A percentile compares a stretch with the other conserved stretches of the same genome.
These are phyloP conservation scores for Cladosporium oxysporum DNA, from an alignment of 2,329 filamentous ascomycete species.

Conservation along the genomic window DNA sequence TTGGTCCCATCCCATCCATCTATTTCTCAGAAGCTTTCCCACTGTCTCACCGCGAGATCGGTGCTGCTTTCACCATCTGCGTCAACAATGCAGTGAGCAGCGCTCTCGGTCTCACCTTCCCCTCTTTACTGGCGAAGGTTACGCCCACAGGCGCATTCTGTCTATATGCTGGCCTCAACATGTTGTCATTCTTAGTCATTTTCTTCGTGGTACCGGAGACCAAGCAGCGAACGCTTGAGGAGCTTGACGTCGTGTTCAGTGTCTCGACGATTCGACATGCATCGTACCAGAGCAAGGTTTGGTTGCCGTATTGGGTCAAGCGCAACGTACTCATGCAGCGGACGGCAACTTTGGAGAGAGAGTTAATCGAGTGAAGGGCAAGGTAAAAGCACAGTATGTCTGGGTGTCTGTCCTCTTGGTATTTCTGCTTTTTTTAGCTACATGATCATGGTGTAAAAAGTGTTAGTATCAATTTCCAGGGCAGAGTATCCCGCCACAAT, in stretches of 20 bases:
- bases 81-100: slow-evolving; percentile 69
- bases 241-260: slow-evolving; percentile 51
- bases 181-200: slow-evolving; percentile 53
- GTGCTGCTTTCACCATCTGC: slow-evolving; percentile 36
- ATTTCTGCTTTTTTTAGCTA: background rate
- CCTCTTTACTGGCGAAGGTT: slow-evolving; percentile 47
- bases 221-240: slow-evolving; percentile 48
- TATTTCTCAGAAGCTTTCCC: slow-evolving; percentile 66
- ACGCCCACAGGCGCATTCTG: slow-evolving; percentile 52
- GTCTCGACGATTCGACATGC: slow-evolving; percentile 47
- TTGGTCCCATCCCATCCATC: slow-evolving; percentile 40
- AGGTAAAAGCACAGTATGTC: background rate
- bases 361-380: background rate
- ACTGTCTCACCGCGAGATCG: slow-evolving; percentile 67
- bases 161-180: slow-evolving; percentile 57
- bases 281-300: slow-evolving; percentile 38
- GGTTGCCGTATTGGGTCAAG: slow-evolving; percentile 48
- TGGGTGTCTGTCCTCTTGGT: background rate
- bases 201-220: slow-evolving; percentile 48
- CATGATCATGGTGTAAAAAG: background rate
- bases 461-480: background rate
- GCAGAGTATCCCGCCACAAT: no score
- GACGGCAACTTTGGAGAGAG: background rate
- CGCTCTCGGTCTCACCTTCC: slow-evolving; percentile 51
- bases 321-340: background rate